Percentiles rank a stretch among this genome's conserved stretches.
Evolutionary conservation across 2,329 filamentous ascomycete species (phyloP).

Genomic region (Amauroascus niger): DNA sequence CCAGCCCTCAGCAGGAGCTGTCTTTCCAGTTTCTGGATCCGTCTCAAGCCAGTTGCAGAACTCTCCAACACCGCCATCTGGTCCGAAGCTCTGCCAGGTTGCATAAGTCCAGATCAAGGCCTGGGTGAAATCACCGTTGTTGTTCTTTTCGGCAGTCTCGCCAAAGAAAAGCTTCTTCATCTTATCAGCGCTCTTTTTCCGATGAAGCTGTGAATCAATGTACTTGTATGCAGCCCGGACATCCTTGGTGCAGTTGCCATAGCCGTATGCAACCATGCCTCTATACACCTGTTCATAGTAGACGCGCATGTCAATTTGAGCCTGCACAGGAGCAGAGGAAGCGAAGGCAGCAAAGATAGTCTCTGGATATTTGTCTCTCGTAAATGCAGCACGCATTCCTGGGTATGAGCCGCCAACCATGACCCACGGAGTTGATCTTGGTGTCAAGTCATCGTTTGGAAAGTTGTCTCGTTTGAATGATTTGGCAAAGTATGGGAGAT

Average conservation of each 20-base stretch:
- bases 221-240: conserved; percentile 41
- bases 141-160: conserved; percentile 37
- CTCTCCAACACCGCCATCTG: conserved; percentile 32
- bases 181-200: conserved; percentile 26
- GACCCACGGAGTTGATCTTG: conserved; percentile 37
- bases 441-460: conserved; percentile 30
- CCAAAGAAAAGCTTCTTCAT: conserved; percentile 45
- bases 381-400: conserved; percentile 37
- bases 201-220: conserved; percentile 40
- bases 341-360: conserved; percentile 35
- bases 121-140: conserved; percentile 41
- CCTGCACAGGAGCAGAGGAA: conserved; percentile 40
- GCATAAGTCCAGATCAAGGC: conserved; percentile 34
- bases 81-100: conserved; percentile 39
- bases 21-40: conserved; percentile 30
- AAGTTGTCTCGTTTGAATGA: conserved; percentile 29
- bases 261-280: conserved; percentile 42
- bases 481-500: conserved; percentile 38
- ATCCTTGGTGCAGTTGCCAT: conserved; percentile 43
- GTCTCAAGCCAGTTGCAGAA: conserved; percentile 43
- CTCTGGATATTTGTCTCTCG: conserved; percentile 36
- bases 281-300: conserved; percentile 44
- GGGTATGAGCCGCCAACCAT: conserved; percentile 41
- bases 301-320: conserved; percentile 41
- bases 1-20: conserved; percentile 35